Conservation (phyloP, 2,329 filamentous ascomycete genomes). For the Ophiostoma ulmi region DNA sequence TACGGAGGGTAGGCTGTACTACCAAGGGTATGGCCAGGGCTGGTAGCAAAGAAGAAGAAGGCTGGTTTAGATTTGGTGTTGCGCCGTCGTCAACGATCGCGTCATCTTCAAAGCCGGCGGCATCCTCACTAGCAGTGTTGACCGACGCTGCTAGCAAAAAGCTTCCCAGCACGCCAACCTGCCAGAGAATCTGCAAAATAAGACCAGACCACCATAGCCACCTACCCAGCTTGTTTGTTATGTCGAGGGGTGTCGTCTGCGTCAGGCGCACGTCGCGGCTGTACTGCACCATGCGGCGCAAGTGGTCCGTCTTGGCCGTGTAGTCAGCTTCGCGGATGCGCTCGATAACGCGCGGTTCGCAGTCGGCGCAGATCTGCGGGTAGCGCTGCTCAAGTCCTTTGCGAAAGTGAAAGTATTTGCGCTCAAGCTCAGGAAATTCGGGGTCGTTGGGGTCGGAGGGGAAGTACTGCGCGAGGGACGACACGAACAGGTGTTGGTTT, state of each 20-base stretch:
- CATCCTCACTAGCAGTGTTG: not conserved
- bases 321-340: constrained; percentile 69
- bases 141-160: not conserved
- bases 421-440: constrained; percentile 54
- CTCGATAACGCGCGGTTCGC: constrained; percentile 66
- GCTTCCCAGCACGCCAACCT: constrained; percentile 30
- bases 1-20: constrained; percentile 37
- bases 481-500: constrained; percentile 79
- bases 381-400: constrained; percentile 73
- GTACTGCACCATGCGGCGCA: constrained; percentile 69
- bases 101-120: constrained; percentile 25
- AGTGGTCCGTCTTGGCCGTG: constrained; percentile 74
- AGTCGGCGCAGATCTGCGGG: constrained; percentile 79
- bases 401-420: constrained; percentile 64
- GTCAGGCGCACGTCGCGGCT: constrained; percentile 45
- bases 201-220: constrained; percentile 48
- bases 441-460: constrained; percentile 57
- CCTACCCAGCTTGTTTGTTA: constrained; percentile 40
- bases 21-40: constrained; percentile 24
- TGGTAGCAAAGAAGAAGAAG: not conserved
- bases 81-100: constrained; percentile 30
- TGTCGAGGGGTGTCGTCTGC: constrained; percentile 41
- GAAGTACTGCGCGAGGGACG: constrained; percentile 74
- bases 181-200: constrained; percentile 48
- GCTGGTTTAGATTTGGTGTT: not conserved